Percentiles rank a stretch among this genome's conserved stretches.
Evolutionary conservation across 371 early-diverging fungal genomes (phyloP).

Genomic region (Batkoa obscura): DNA sequence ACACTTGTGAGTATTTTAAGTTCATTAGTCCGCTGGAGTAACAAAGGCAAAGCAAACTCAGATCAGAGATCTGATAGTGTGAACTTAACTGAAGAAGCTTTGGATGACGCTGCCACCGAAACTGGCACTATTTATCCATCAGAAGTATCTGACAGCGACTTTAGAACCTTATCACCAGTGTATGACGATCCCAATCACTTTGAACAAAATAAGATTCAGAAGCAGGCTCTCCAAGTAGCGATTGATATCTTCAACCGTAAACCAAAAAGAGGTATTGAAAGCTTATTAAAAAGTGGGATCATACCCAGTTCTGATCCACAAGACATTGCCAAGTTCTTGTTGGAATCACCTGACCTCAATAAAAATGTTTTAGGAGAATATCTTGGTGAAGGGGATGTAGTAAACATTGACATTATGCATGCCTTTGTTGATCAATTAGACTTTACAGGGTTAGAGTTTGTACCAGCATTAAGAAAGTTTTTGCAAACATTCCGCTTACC

Average conservation of each 20-base stretch:
- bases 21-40: constrained; percentile 37
- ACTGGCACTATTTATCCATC: not conserved
- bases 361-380: constrained; percentile 85
- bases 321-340: constrained; percentile 54
- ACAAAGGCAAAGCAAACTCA: not conserved
- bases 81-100: not conserved
- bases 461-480: constrained; percentile 71
- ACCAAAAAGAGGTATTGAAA: constrained; percentile 39
- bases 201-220: constrained; percentile 55
- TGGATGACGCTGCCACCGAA: not conserved
- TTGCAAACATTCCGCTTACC: constrained; percentile 88
- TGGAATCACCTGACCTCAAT: constrained; percentile 52
- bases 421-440: constrained; percentile 83
- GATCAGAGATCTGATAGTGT: not conserved
- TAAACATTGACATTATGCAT: constrained; percentile 83
- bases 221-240: constrained; percentile 58
- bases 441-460: constrained; percentile 54
- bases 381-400: constrained; percentile 79
- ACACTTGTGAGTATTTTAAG: constrained; percentile 24
- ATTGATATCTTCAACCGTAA: constrained; percentile 69
- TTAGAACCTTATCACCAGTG: not conserved
- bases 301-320: constrained; percentile 29
- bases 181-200: constrained; percentile 45
- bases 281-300: constrained; percentile 38
- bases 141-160: not conserved